phyloP scores from a whole-genome alignment of 169 alveolate genomes.

The Plasmodium knowlesi region DNA sequence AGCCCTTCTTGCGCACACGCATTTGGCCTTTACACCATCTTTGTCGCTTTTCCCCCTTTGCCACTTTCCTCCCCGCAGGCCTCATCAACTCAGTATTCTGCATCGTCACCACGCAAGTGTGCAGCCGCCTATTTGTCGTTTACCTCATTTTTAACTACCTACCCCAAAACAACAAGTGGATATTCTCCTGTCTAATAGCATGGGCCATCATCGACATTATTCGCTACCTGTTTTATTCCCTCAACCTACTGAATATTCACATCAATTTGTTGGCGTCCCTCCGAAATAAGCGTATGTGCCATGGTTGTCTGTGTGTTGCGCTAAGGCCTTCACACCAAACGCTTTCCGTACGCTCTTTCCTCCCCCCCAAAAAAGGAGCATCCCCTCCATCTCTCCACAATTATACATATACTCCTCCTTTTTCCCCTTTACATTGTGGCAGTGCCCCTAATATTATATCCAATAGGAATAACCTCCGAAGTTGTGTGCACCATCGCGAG shows the following conservation, averaged over 20 bases:
- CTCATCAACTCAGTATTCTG: constrained; percentile 18
- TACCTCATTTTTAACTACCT: constrained; percentile 55
- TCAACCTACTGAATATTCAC: constrained; percentile 30
- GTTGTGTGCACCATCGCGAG: constrained; percentile 58
- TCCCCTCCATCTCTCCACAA: neutral
- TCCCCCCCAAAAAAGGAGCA: neutral
- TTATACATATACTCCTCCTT: neutral
- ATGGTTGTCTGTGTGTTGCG: neutral
- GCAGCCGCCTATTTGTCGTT: constrained; percentile 57
- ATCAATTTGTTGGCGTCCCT: constrained; percentile 11
- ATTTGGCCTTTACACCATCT: neutral
- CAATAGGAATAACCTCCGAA: constrained; percentile 71
- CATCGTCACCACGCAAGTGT: constrained; percentile 49
- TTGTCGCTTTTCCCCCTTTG: neutral
- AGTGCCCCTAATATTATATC: constrained; percentile 70
- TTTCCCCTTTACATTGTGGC: neutral
- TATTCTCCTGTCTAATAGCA: constrained; percentile 46
- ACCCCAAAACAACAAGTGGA: constrained; percentile 56
- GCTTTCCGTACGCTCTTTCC: neutral
- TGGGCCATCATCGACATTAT: constrained; percentile 66
- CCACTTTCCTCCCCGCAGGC: constrained; percentile 18
- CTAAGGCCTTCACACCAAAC: neutral
- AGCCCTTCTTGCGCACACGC: neutral
- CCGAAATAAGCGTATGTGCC: constrained; percentile 41
- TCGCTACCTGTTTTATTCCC: constrained; percentile 46